phyloP scores from a whole-genome alignment of 805 yeast species.

The Wickerhamiella cacticola region DNA sequence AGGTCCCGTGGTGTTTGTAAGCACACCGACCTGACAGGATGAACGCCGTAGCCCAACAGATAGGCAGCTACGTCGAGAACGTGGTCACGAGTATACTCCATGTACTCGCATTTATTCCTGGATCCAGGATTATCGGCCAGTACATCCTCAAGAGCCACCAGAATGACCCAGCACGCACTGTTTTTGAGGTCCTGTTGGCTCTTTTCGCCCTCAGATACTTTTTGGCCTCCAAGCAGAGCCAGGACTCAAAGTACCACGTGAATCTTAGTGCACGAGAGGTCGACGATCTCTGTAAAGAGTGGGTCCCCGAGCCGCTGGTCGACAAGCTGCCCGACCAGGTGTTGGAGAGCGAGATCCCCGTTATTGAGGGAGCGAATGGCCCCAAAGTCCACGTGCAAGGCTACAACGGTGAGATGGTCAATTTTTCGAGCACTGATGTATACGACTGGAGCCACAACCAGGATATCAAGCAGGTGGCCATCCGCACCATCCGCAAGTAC shows the following conservation, averaged over 20 bases:
- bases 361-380: constrained; percentile 44
- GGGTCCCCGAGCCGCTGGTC: constrained; percentile 84
- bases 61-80: constrained; percentile 10
- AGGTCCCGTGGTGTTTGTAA: no score
- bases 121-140: constrained; percentile 33
- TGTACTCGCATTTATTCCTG: constrained; percentile 28
- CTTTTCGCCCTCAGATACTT: constrained; percentile 79
- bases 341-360: constrained; percentile 54
- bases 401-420: constrained; percentile 36
- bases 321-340: constrained; percentile 46
- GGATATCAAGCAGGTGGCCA: constrained; percentile 41
- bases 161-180: constrained; percentile 83
- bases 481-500: constrained; percentile 45
- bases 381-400: constrained; percentile 27
- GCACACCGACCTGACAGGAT: constrained; percentile 5
- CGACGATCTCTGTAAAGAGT: constrained; percentile 73
- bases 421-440: constrained; percentile 63
- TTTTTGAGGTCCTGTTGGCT: constrained; percentile 64
- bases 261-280: constrained; percentile 43
- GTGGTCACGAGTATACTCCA: constrained; percentile 2
- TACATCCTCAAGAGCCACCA: constrained; percentile 80
- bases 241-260: constrained; percentile 58
- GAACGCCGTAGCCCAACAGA: constrained; percentile 7
- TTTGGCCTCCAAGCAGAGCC: constrained; percentile 62
- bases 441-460: constrained; percentile 45